A percentile compares a stretch with the other conserved stretches of the same genome.
Evolutionary conservation across 169 alveolate genomes (phyloP).

Genomic region (Cryptosporidium viatorum): DNA sequence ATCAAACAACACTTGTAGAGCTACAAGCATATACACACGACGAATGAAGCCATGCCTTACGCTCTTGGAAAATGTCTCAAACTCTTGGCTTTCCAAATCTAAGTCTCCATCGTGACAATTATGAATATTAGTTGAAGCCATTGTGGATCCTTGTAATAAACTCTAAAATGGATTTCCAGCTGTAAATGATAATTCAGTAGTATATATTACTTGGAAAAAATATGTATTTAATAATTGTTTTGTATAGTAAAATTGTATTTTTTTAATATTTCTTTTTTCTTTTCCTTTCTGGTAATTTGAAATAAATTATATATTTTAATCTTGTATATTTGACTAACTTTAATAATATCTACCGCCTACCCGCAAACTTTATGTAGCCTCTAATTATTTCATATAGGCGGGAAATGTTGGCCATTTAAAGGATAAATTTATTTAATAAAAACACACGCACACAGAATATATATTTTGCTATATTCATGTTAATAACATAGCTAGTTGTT

Average conservation of each 20-base stretch:
- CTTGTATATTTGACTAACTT: slow-evolving; percentile 9
- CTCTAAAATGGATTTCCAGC: not conserved
- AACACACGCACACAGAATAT: not conserved
- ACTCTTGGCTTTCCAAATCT: slow-evolving; percentile 53
- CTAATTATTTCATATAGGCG: slow-evolving; percentile 7
- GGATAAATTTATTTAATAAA: not conserved
- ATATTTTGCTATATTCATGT: too few relatives aligned
- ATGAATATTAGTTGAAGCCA: not conserved
- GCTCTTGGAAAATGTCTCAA: slow-evolving; percentile 12
- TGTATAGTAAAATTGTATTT: too few relatives aligned
- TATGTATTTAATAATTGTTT: not conserved
- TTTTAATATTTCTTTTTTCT: not conserved
- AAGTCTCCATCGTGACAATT: not conserved
- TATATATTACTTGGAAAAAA: too few relatives aligned
- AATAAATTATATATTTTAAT: not conserved
- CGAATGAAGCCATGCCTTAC: slow-evolving; percentile 60
- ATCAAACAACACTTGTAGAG: slow-evolving; percentile 12
- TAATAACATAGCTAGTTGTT: too few relatives aligned
- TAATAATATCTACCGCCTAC: slow-evolving; percentile 4
- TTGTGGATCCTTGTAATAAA: not conserved
- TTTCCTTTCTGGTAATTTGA: not conserved
- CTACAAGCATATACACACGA: slow-evolving; percentile 41
- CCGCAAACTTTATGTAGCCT: slow-evolving; percentile 9
- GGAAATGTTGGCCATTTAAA: not conserved
- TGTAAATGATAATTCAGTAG: not conserved